Evolutionary conservation across 2,329 filamentous ascomycete genomes (phyloP).

Genomic region (Tetracladium maxilliforme): DNA sequence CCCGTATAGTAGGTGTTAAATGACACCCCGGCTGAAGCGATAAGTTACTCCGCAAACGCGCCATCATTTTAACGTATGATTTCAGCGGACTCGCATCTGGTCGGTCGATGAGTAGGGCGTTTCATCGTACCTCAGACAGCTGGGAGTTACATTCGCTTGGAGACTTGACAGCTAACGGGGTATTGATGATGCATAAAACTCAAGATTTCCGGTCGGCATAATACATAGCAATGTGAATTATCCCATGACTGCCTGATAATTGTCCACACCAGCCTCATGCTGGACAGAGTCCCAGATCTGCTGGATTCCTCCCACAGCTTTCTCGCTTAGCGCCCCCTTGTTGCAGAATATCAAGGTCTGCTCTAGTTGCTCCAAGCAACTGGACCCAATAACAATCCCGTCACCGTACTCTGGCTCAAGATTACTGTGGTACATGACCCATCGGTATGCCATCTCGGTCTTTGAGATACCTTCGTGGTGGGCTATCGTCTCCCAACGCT

Average conservation of each 20-base stretch:
- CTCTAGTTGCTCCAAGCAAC: conserved; percentile 8
- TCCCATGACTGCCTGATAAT: conserved; percentile 1
- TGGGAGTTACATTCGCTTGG: too few species aligned
- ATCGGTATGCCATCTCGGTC: conserved; percentile 19
- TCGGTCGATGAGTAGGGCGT: too few species aligned
- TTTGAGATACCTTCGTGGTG: conserved; percentile 14
- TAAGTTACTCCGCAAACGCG: too few species aligned
- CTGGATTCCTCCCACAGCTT: conserved; percentile 6
- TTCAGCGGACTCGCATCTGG: too few species aligned
- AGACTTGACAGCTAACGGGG: too few species aligned
- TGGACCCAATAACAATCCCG: conserved; percentile 14
- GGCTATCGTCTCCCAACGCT: conserved; percentile 13
- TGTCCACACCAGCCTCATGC: conserved; percentile 10
- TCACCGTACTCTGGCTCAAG: conserved; percentile 13
- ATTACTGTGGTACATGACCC: conserved; percentile 15
- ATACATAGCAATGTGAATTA: too few species aligned
- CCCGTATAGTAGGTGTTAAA: too few species aligned
- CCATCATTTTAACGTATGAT: too few species aligned
- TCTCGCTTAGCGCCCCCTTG: conserved; percentile 8
- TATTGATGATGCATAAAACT: too few species aligned
- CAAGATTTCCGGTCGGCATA: too few species aligned
- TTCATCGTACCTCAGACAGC: too few species aligned
- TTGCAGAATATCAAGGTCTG: conserved; percentile 7
- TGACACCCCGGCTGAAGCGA: too few species aligned
- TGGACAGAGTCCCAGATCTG: conserved; percentile 11